These are phyloP conservation scores for Fusarium sp. DNA, from an alignment of 2,329 filamentous ascomycete genomes.

Conservation along the genomic window DNA sequence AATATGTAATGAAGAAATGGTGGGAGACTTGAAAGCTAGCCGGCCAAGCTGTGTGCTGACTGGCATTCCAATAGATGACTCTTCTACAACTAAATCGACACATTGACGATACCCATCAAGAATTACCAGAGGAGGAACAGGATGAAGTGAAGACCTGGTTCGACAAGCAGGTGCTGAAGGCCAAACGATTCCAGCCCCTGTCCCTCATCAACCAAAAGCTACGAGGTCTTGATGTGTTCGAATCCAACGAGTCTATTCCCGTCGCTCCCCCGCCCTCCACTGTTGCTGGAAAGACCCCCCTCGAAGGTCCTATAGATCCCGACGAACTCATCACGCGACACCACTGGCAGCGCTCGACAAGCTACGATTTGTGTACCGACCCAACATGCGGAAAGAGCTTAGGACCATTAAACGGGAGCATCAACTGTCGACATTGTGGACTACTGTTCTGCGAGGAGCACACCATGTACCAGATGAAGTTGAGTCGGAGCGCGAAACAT, in stretches of 20 bases:
- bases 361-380: conserved; percentile 85
- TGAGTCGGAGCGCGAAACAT: conserved; percentile 88
- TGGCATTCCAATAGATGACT: conserved; percentile 72
- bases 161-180: conserved; percentile 92
- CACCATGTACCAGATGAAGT: conserved; percentile 99
- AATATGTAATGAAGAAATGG: conserved; percentile 99
- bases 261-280: conserved; percentile 45
- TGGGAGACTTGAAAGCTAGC: conserved; percentile 55
- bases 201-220: conserved; percentile 94
- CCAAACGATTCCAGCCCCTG: conserved; percentile 91
- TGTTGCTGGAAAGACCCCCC: conserved; percentile 53
- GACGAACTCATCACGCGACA: conserved; percentile 88
- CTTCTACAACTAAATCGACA: conserved; percentile 88
- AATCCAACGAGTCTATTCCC: conserved; percentile 80
- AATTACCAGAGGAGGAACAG: conserved; percentile 87
- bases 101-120: conserved; percentile 90
- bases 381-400: conserved; percentile 85
- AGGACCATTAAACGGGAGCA: conserved; percentile 81
- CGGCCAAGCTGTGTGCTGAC: background rate
- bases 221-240: conserved; percentile 91
- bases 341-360: conserved; percentile 87
- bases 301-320: conserved; percentile 71
- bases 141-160: conserved; percentile 98
- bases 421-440: conserved; percentile 95
- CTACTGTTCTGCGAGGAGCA: conserved; percentile 96